phyloP scores from a whole-genome alignment of 768 basidiomycete species.

The Leucocoprinus leucothites region DNA sequence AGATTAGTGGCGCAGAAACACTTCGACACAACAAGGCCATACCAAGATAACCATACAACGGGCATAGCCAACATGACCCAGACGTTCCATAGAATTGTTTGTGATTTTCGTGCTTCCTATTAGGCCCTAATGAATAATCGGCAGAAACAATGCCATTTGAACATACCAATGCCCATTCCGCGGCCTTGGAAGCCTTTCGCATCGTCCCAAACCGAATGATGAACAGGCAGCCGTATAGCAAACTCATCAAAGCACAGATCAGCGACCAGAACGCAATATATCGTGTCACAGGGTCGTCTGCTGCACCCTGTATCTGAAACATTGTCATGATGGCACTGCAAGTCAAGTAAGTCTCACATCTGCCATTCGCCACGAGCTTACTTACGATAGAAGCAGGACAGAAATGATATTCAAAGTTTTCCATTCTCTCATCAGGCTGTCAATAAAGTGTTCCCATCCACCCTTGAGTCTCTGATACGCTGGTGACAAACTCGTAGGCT shows the following conservation, averaged over 20 bases:
- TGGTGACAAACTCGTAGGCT: too few species aligned
- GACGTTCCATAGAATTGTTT: slow-evolving; percentile 48
- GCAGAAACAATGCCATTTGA: background rate
- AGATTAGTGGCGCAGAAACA: background rate
- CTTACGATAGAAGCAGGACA: slow-evolving; percentile 19
- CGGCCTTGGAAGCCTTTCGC: slow-evolving; percentile 48
- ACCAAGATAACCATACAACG: slow-evolving; percentile 61
- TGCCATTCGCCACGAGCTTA: too few species aligned
- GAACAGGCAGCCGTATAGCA: slow-evolving; percentile 10
- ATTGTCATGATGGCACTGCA: slow-evolving; percentile 28
- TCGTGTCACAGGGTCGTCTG: slow-evolving; percentile 47
- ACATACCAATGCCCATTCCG: slow-evolving; percentile 54
- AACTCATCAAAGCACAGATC: slow-evolving; percentile 19
- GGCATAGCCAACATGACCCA: slow-evolving; percentile 65
- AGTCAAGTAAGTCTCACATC: background rate
- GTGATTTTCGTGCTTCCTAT: slow-evolving; percentile 46
- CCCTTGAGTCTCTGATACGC: slow-evolving; percentile 16
- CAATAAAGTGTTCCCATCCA: slow-evolving; percentile 24
- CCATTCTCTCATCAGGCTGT: slow-evolving; percentile 25
- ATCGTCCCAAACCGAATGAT: slow-evolving; percentile 12
- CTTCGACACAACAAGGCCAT: background rate
- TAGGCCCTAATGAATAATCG: background rate
- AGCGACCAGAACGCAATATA: slow-evolving; percentile 54
- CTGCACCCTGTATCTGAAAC: slow-evolving; percentile 33
- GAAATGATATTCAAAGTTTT: slow-evolving; percentile 26